Conservation (phyloP, 2,329 filamentous ascomycete species). For the Berkeleyomyces basicola region DNA sequence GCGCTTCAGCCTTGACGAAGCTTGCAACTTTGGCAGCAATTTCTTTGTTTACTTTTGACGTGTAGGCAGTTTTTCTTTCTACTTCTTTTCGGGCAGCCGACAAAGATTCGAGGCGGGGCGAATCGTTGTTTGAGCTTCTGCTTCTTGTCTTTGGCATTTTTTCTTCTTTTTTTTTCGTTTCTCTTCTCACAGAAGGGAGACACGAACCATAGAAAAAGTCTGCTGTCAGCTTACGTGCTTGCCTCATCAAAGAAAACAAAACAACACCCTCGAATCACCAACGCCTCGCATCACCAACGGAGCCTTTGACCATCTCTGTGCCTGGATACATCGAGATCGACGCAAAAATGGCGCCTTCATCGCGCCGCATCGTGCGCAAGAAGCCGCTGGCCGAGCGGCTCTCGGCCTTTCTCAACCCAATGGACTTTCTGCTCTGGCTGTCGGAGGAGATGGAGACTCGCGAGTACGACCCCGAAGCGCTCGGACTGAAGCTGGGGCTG, state of each 20-base stretch:
- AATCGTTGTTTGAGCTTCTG: neutral
- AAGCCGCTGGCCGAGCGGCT: constrained; percentile 68
- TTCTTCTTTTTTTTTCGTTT: neutral
- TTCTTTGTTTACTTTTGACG: neutral
- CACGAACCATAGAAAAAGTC: too few species aligned
- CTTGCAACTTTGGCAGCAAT: neutral
- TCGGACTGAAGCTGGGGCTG: constrained; percentile 60
- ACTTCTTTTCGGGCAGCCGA: neutral
- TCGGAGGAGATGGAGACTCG: constrained; percentile 85
- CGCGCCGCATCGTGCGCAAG: constrained; percentile 65
- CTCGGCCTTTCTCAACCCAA: constrained; percentile 63
- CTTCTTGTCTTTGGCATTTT: neutral
- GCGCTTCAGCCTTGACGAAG: constrained; percentile 4
- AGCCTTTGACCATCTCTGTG: neutral
- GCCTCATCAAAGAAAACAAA: neutral
- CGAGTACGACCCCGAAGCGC: constrained; percentile 72
- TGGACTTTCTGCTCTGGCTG: constrained; percentile 78
- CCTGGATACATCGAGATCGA: neutral
- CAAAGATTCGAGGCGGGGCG: neutral
- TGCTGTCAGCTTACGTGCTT: neutral
- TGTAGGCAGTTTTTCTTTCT: neutral
- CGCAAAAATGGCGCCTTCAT: constrained; percentile 4
- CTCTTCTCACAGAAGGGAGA: neutral
- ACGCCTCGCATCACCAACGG: neutral
- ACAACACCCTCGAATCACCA: neutral